A percentile compares a stretch with the other conserved stretches of the same genome.
phyloP scores from a whole-genome alignment of 148 eudicot genomes.

The Suaeda aralocaspica region DNA sequence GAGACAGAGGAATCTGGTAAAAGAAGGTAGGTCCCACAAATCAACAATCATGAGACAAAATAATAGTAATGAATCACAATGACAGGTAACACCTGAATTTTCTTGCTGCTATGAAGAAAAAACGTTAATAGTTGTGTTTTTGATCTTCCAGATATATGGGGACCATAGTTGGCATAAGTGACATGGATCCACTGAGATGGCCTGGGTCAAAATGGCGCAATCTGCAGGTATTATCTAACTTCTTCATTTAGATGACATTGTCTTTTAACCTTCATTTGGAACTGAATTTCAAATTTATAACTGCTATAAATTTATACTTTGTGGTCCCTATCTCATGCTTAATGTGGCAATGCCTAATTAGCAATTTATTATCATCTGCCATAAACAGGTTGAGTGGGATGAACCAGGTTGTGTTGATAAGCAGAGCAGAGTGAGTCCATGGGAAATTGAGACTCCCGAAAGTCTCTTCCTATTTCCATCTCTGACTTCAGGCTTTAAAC shows the following conservation, averaged over 20 bases:
- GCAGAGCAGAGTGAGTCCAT: conserved; percentile 71
- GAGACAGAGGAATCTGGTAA: conserved; percentile 94
- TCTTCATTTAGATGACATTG: background rate
- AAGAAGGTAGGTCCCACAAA: conserved; percentile 52
- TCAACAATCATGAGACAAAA: background rate
- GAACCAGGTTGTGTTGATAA: conserved; percentile 85
- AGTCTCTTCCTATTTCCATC: conserved; percentile 93
- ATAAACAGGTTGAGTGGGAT: conserved; percentile 83
- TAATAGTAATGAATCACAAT: background rate
- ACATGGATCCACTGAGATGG: conserved; percentile 87
- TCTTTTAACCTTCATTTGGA: background rate
- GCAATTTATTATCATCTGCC: background rate
- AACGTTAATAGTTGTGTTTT: background rate
- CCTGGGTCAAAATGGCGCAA: conserved; percentile 91
- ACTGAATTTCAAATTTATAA: background rate
- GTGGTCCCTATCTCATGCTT: too few relatives aligned
- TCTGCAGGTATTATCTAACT: conserved; percentile 54
- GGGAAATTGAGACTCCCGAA: conserved; percentile 95
- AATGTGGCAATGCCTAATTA: too few relatives aligned
- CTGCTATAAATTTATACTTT: too few relatives aligned
- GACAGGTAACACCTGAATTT: background rate
- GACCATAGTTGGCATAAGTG: conserved; percentile 64
- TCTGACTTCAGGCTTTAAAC: conserved; percentile 67
- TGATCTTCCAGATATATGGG: conserved; percentile 75
- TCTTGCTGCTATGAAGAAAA: background rate